Conservation (phyloP, 1,284 basidiomycete genomes). For the Moesziomyces antarcticus region DNA sequence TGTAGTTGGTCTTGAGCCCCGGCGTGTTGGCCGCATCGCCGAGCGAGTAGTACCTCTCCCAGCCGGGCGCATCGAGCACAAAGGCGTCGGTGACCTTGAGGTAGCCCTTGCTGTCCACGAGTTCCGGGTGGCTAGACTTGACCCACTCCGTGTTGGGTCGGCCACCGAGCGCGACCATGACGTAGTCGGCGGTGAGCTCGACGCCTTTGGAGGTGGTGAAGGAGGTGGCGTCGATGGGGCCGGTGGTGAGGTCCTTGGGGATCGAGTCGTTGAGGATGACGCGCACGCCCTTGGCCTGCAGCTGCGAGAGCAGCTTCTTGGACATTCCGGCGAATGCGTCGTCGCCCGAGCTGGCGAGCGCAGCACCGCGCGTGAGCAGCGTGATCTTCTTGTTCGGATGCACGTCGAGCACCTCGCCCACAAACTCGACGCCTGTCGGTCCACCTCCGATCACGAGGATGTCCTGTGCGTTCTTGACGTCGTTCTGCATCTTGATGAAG, state of each 20-base stretch:
- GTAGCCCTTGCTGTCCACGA: slow-evolving; percentile 57
- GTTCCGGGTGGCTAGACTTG: slow-evolving; percentile 52
- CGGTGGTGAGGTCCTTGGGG: slow-evolving; percentile 33
- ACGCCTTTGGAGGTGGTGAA: slow-evolving; percentile 34
- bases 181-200: slow-evolving; percentile 67
- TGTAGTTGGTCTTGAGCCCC: slow-evolving; percentile 46
- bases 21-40: slow-evolving; percentile 58
- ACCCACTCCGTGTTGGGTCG: slow-evolving; percentile 68
- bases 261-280: slow-evolving; percentile 52
- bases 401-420: slow-evolving; percentile 62
- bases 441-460: slow-evolving; percentile 65
- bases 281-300: slow-evolving; percentile 66
- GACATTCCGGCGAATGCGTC: slow-evolving; percentile 43
- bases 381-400: slow-evolving; percentile 62
- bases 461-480: slow-evolving; percentile 31
- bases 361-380: slow-evolving; percentile 55
- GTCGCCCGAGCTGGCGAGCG: slow-evolving; percentile 29
- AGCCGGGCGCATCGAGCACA: slow-evolving; percentile 16
- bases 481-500: slow-evolving; percentile 29
- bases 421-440: slow-evolving; percentile 70
- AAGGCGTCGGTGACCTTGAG: slow-evolving; percentile 66
- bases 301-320: slow-evolving; percentile 46
- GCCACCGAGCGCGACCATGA: slow-evolving; percentile 69
- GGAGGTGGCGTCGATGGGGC: slow-evolving; percentile 6
- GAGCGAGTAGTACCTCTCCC: slow-evolving; percentile 55